Percentiles rank a stretch among this genome's conserved stretches.
Evolutionary conservation across 1,284 basidiomycete species (phyloP).

Genomic region (Rhodotorula sp.): DNA sequence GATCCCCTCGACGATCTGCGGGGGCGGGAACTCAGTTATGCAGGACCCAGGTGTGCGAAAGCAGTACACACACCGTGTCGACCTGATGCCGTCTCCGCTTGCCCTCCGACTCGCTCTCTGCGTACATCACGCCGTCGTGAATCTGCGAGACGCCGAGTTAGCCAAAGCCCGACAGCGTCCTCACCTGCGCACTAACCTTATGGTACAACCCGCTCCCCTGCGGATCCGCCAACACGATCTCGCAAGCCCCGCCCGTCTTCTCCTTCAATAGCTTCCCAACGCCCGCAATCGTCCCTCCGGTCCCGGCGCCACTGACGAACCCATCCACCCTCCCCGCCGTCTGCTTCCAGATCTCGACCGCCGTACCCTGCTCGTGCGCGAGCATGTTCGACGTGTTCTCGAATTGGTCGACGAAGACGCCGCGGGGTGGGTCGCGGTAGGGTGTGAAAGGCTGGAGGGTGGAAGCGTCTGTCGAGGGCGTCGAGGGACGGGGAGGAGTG

Average conservation of each 20-base stretch:
- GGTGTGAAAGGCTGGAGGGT: not conserved
- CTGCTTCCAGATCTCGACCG: conserved; percentile 93
- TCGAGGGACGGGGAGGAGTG: not conserved
- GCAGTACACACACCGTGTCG: conserved; percentile 67
- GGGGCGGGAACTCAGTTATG: not conserved
- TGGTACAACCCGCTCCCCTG: conserved; percentile 94
- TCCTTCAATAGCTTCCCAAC: conserved; percentile 73
- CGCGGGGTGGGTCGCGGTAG: conserved; percentile 35
- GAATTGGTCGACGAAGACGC: conserved; percentile 83
- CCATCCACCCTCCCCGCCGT: conserved; percentile 77
- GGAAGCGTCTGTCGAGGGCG: not conserved
- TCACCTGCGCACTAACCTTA: conserved; percentile 58
- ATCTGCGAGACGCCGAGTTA: conserved; percentile 54
- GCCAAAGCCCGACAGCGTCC: too few relatives aligned
- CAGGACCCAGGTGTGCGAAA: not conserved
- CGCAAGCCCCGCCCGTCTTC: conserved; percentile 58
- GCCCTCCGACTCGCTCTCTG: conserved; percentile 85
- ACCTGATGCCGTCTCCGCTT: conserved; percentile 88
- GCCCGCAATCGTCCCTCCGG: conserved; percentile 92
- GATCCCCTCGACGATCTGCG: conserved; percentile 56
- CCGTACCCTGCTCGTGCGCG: conserved; percentile 86
- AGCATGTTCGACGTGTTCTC: conserved; percentile 85
- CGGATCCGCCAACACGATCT: conserved; percentile 83
- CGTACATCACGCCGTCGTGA: conserved; percentile 91
- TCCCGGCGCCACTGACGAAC: conserved; percentile 91